phyloP scores from a whole-genome alignment of 257 asterid genomes.

The Nicotiana tomentosiformis region DNA sequence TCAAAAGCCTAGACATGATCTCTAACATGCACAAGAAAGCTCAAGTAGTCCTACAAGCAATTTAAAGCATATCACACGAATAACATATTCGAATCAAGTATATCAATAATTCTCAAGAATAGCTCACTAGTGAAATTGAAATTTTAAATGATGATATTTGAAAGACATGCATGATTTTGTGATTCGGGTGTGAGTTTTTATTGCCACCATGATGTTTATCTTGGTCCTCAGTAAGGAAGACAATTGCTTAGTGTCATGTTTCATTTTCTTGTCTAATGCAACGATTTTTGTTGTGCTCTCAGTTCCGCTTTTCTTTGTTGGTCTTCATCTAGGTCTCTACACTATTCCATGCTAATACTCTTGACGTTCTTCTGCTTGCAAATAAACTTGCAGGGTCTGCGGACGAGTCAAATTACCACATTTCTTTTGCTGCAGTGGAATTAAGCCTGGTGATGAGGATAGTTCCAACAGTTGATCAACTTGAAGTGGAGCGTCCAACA shows the following conservation, averaged over 20 bases:
- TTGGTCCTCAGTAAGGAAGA: not conserved
- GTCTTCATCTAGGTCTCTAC: not conserved
- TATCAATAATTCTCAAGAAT: too few relatives aligned
- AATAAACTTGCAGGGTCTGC: constrained; percentile 58
- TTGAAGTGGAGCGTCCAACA: not conserved
- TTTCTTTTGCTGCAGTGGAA: constrained; percentile 89
- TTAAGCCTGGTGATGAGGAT: constrained; percentile 35
- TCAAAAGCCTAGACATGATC: too few relatives aligned
- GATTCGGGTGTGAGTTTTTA: not conserved
- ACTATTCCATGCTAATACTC: not conserved
- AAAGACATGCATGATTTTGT: not conserved
- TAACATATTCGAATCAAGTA: too few relatives aligned
- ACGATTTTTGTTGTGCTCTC: not conserved
- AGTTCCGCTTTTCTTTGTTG: not conserved
- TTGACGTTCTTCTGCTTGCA: not conserved
- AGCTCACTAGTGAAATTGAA: not conserved
- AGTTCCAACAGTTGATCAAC: not conserved
- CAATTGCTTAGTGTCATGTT: not conserved
- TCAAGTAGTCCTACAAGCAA: too few relatives aligned
- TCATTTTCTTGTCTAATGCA: not conserved
- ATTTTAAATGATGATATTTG: not conserved
- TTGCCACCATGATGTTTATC: not conserved
- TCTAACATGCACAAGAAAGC: too few relatives aligned
- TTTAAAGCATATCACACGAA: too few relatives aligned
- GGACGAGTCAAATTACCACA: constrained; percentile 93